These are phyloP conservation scores for Mycocalia duriaeana DNA, from an alignment of 1,284 basidiomycete genomes.

Conservation along the genomic window DNA sequence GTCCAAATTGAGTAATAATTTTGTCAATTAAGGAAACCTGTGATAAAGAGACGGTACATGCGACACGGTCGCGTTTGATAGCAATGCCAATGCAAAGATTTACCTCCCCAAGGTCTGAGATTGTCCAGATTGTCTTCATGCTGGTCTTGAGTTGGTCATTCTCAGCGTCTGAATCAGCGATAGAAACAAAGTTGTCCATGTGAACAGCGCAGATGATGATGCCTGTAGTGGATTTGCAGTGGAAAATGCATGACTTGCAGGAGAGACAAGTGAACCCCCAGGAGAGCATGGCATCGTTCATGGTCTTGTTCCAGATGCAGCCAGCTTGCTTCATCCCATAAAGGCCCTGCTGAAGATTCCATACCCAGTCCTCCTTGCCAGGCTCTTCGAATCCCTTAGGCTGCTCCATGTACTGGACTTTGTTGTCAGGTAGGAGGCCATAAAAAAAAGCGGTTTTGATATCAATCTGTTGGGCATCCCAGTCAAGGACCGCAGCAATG, in stretches of 20 bases:
- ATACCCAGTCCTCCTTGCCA: slow-evolving; percentile 23
- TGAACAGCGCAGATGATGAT: slow-evolving; percentile 27
- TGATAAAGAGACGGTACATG: slow-evolving; percentile 25
- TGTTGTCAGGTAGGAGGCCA: slow-evolving; percentile 29
- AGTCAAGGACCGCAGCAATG: slow-evolving; percentile 29
- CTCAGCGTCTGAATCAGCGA: slow-evolving; percentile 12
- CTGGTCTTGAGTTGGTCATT: slow-evolving; percentile 23
- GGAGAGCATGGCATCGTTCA: slow-evolving; percentile 24
- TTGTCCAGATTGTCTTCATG: slow-evolving; percentile 22
- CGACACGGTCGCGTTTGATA: slow-evolving; percentile 23
- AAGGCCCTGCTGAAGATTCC: slow-evolving; percentile 27
- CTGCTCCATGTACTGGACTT: slow-evolving; percentile 36
- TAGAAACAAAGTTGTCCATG: slow-evolving; percentile 30
- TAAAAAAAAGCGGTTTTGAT: slow-evolving; percentile 44
- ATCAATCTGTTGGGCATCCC: slow-evolving; percentile 39
- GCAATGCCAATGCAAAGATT: slow-evolving; percentile 25
- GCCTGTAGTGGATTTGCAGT: slow-evolving; percentile 6
- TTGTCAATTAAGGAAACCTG: slow-evolving; percentile 34
- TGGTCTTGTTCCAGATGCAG: slow-evolving; percentile 31
- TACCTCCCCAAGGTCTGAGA: slow-evolving; percentile 23
- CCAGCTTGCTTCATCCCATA: slow-evolving; percentile 39
- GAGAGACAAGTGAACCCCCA: slow-evolving; percentile 26
- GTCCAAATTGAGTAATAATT: slow-evolving; percentile 28
- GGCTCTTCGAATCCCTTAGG: slow-evolving; percentile 27
- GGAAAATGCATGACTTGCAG: slow-evolving; percentile 33